Evolutionary conservation across 768 basidiomycete species (phyloP).

Genomic region (Auriscalpium orientale): DNA sequence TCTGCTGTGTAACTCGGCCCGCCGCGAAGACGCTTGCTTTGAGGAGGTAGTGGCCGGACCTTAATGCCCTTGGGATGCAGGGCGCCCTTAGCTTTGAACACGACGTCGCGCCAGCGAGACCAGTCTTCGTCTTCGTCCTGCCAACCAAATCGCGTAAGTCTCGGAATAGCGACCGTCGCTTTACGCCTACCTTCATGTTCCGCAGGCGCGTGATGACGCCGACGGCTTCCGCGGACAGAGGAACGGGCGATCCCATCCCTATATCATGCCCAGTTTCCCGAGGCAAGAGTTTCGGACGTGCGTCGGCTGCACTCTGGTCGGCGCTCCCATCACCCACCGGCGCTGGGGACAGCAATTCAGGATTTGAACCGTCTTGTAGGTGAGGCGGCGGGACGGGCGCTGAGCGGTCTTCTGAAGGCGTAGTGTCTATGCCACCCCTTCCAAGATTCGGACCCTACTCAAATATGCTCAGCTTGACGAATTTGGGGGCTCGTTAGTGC

Average conservation of each 20-base stretch:
- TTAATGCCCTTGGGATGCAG: constrained; percentile 32
- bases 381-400: constrained; percentile 51
- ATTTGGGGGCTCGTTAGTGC: too few species aligned
- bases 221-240: constrained; percentile 69
- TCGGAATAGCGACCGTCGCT: neutral
- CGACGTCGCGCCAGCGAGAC: constrained; percentile 81
- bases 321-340: neutral
- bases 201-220: constrained; percentile 70
- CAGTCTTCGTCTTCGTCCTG: constrained; percentile 86
- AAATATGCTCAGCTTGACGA: too few species aligned
- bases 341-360: neutral
- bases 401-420: constrained; percentile 56
- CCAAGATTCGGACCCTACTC: constrained; percentile 64
- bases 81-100: constrained; percentile 68
- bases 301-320: neutral
- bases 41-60: constrained; percentile 48
- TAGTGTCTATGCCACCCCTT: constrained; percentile 72
- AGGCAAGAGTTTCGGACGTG: constrained; percentile 47
- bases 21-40: constrained; percentile 52
- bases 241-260: constrained; percentile 81
- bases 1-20: constrained; percentile 30
- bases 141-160: neutral
- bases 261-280: constrained; percentile 84
- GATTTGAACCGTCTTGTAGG: constrained; percentile 5
- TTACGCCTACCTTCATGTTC: constrained; percentile 66